phyloP scores from a whole-genome alignment of 2,329 filamentous ascomycete species.

The Ustulina deusta region DNA sequence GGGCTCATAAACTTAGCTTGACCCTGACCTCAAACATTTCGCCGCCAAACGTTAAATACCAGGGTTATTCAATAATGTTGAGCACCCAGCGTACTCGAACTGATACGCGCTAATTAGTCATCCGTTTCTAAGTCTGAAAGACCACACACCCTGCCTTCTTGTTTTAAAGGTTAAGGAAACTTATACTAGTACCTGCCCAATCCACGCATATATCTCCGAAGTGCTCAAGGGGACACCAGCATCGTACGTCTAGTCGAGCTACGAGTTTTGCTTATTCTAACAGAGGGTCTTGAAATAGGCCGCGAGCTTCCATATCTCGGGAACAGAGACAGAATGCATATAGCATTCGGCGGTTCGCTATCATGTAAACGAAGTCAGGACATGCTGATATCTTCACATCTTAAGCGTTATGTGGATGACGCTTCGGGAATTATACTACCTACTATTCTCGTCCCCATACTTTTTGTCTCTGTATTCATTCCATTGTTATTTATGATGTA shows the following conservation, averaged over 20 bases:
- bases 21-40: background rate
- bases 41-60: too few relatives aligned
- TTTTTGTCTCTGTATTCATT: constrained; percentile 15
- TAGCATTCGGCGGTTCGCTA: background rate
- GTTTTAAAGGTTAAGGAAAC: background rate
- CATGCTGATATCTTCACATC: background rate
- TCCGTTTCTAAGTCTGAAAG: background rate
- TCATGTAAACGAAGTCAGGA: background rate
- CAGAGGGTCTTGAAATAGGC: background rate
- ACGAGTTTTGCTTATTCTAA: background rate
- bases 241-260: background rate
- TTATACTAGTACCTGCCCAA: background rate
- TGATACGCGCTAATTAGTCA: too few relatives aligned
- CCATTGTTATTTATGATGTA: constrained; percentile 11
- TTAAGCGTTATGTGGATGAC: background rate
- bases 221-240: background rate
- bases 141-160: background rate
- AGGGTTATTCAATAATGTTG: background rate
- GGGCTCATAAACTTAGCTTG: background rate
- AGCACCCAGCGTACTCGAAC: background rate
- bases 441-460: background rate
- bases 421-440: background rate
- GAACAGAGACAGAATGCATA: background rate
- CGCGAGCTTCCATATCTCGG: background rate
- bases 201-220: background rate